Percentiles rank a stretch among this genome's conserved stretches.
Evolutionary conservation across 805 yeast genomes (phyloP).

Genomic region (Barnettozyma siamensis): DNA sequence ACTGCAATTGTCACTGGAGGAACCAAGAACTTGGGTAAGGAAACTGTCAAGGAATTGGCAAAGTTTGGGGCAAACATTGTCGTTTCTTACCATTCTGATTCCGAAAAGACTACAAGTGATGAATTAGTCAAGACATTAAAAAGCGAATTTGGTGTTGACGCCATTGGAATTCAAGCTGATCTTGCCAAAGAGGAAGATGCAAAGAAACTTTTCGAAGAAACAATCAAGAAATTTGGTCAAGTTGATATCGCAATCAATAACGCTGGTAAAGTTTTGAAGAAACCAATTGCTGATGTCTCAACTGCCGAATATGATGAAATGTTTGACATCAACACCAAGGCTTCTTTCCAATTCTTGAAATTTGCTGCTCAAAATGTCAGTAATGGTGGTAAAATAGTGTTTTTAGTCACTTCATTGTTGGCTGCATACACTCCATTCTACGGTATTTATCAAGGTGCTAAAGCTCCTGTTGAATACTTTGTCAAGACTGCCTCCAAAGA

Average conservation of each 20-base stretch:
- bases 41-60: constrained; percentile 50
- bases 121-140: constrained; percentile 33
- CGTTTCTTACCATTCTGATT: constrained; percentile 47
- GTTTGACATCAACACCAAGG: constrained; percentile 49
- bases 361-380: constrained; percentile 47
- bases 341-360: constrained; percentile 56
- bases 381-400: constrained; percentile 48
- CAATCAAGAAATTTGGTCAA: constrained; percentile 39
- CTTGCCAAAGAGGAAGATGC: constrained; percentile 33
- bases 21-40: constrained; percentile 53
- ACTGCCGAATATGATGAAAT: constrained; percentile 50
- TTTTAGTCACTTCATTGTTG: constrained; percentile 56
- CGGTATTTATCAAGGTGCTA: constrained; percentile 50
- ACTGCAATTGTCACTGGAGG: constrained; percentile 56
- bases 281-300: constrained; percentile 46
- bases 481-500: constrained; percentile 52
- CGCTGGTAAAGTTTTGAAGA: constrained; percentile 63
- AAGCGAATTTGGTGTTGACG: constrained; percentile 34
- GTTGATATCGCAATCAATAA: constrained; percentile 63
- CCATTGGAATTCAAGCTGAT: constrained; percentile 21
- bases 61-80: constrained; percentile 46
- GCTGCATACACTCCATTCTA: constrained; percentile 59
- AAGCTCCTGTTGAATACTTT: constrained; percentile 50
- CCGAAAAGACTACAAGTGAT: constrained; percentile 33
- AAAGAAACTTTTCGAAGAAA: constrained; percentile 39